Percentiles rank a stretch among this genome's conserved stretches.
phyloP scores from a whole-genome alignment of 1,139 yeast species.

The Diutina ranongensis region DNA sequence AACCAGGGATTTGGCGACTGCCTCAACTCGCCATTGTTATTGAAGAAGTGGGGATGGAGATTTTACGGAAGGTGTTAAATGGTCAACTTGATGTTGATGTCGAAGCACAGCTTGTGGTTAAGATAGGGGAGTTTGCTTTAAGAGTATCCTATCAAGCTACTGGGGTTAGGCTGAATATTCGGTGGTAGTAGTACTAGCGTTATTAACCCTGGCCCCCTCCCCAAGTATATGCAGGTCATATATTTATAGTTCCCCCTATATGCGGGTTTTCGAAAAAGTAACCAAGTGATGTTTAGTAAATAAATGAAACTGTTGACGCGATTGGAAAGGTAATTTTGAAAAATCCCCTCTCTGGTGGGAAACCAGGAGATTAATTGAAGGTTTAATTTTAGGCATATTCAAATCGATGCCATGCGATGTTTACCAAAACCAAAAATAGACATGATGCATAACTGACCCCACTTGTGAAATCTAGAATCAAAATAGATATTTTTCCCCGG shows the following conservation, averaged over 20 bases:
- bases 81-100: conserved; percentile 39
- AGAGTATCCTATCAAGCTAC: conserved; percentile 33
- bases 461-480: not conserved
- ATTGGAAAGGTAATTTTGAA: too few species aligned
- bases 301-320: not conserved
- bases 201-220: not conserved
- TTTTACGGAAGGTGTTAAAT: conserved; percentile 36
- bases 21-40: conserved; percentile 38
- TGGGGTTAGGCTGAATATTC: conserved; percentile 28
- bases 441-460: not conserved
- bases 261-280: not conserved
- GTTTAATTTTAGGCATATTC: too few species aligned
- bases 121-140: conserved; percentile 25
- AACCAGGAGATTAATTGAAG: too few species aligned
- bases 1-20: conserved; percentile 40
- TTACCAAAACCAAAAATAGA: not conserved
- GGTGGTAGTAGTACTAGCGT: not conserved
- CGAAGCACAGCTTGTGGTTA: conserved; percentile 27
- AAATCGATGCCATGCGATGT: too few species aligned
- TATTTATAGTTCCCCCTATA: not conserved
- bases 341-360: too few species aligned
- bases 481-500: too few species aligned
- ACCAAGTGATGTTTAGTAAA: not conserved
- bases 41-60: conserved; percentile 34
- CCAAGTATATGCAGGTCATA: not conserved